Evolutionary conservation across 352 stramenopile species (phyloP), one percentile per base, ranked within the genome.

Genomic region (Elongisporangium anandrum): DNA sequence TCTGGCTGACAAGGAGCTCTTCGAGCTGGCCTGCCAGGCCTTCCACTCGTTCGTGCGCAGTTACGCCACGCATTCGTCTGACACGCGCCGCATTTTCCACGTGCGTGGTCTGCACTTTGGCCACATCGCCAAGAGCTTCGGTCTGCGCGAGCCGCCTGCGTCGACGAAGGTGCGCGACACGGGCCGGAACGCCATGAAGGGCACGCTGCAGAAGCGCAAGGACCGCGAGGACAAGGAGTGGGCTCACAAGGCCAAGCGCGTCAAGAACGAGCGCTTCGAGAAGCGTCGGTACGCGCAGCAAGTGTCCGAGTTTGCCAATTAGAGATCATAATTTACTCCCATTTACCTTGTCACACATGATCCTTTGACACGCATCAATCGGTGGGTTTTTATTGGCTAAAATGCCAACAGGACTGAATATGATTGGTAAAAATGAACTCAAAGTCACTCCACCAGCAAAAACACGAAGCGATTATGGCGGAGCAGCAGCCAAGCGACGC

Each of bases 61-160:
- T 67, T 98, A 98, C 69, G 89, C 91, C 19, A 97, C 91, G 10
- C 91, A 97, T 73, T 85, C 81, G 54, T 92, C 81, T 9, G 90
- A 98, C 63, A 95, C 84, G 51, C 87, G 90, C 66, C 70, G 79
- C 52, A 96, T 98, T 54, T 98, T 98, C 70, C 88, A 98, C 64
- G 85, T 98, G 26, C 86, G 92, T 29, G 86, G 77, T 13, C 75
- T 98, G 34, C 94, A 98, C 66, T 93, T 98, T 45, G 94, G 94
- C 38, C 95, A 98, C 65, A 88, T 97, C 54, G 91, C 94, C 45
- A 96, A 97, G 64, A 95, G 87, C 64, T 98, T 98, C 68, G 92
- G 81, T 24, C 69, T 97, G 54, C 87, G 87, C 5, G 87, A 96
- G 26, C 83, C 85, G 21, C 85, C 87, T 13, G 86, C 86, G 50